Base-by-base conservation (phyloP, 2,329 filamentous ascomycete species). In the Pestalotiopsis sp. region DNA sequence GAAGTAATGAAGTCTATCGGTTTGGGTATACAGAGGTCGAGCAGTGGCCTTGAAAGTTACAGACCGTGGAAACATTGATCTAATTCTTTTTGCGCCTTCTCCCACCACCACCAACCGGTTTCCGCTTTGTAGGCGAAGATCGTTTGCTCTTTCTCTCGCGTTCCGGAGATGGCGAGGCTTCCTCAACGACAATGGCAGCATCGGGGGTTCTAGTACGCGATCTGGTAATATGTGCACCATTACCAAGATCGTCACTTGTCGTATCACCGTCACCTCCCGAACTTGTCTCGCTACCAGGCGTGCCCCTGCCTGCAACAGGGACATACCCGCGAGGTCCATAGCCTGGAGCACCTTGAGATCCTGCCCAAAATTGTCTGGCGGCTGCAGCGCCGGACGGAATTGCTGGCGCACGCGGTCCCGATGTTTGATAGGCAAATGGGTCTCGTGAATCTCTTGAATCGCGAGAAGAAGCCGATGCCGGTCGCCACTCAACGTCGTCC, bases 361-460 rank as follows among this genome's bases (percentile, higher is more conserved):
- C 80, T 81, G 17, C 80, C 79, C 17, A 76, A 74, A 64, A 80
- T 65, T 81, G 79, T 72, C 80, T 80, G 60, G 80, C 71, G 62
- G 75, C 76, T 61, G 77, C 72, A 71, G 79, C 76, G 65, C 75
- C 76, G 65, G 76, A 38, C 12, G 31, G 70, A 38, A 78, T 74
- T 65, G 79, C 77, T 14, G 81, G 73, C 66, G 76, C 77, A 39
- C 81, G 82, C 45, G 84, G 75, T 13, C 82, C 84, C 25, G 78
- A 79, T 3, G 83, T 85, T 77, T 88, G 85, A 74, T 84, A 89
- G 70, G 83, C 81, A 69, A 89, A 88, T 4, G 87, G 86, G 69
- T 89, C 84, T 14, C 71, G 71, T 49, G 69, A 67, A 23, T 75
- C 74, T 17, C 71, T 71, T 41, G 70, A 67, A 25, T 75, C 74